phyloP scores from a whole-genome alignment of 805 yeast genomes.

The Pichia ethanolica region DNA sequence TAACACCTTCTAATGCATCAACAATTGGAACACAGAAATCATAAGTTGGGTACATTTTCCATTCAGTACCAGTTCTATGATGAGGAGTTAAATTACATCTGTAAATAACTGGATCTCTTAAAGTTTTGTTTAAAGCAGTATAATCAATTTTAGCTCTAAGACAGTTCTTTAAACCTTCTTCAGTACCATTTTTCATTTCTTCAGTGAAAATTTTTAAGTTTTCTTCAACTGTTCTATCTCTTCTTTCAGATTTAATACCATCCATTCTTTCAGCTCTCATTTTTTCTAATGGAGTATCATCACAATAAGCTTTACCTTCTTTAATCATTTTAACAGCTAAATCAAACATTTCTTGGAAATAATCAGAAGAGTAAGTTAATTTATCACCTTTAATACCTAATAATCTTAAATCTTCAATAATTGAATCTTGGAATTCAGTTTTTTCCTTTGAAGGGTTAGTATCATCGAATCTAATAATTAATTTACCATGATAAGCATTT shows the following conservation, averaged over 20 bases:
- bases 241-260: slow-evolving; percentile 86
- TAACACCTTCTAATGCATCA: slow-evolving; percentile 92
- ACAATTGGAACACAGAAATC: slow-evolving; percentile 98
- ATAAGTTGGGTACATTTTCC: slow-evolving; percentile 98
- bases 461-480: slow-evolving; percentile 95
- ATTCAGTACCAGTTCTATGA: slow-evolving; percentile 85
- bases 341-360: slow-evolving; percentile 87
- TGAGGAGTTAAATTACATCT: slow-evolving; percentile 97
- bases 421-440: slow-evolving; percentile 88
- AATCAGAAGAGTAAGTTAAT: slow-evolving; percentile 86
- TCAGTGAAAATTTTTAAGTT: slow-evolving; percentile 76
- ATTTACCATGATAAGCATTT: slow-evolving; percentile 88
- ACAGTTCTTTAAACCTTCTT: slow-evolving; percentile 86
- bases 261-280: slow-evolving; percentile 99
- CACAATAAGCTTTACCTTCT: slow-evolving; percentile 96
- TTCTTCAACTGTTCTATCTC: slow-evolving; percentile 91
- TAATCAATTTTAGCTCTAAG: slow-evolving; percentile 95
- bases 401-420: slow-evolving; percentile 82
- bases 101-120: slow-evolving; percentile 97
- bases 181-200: slow-evolving; percentile 93
- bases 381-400: slow-evolving; percentile 90
- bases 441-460: slow-evolving; percentile 97
- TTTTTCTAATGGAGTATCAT: slow-evolving; percentile 86
- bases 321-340: slow-evolving; percentile 79
- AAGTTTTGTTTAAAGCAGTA: slow-evolving; percentile 83